Evolutionary conservation across 352 stramenopile species (phyloP), one percentile per base, ranked within the genome.

Genomic region (Pythium chondricola): DNA sequence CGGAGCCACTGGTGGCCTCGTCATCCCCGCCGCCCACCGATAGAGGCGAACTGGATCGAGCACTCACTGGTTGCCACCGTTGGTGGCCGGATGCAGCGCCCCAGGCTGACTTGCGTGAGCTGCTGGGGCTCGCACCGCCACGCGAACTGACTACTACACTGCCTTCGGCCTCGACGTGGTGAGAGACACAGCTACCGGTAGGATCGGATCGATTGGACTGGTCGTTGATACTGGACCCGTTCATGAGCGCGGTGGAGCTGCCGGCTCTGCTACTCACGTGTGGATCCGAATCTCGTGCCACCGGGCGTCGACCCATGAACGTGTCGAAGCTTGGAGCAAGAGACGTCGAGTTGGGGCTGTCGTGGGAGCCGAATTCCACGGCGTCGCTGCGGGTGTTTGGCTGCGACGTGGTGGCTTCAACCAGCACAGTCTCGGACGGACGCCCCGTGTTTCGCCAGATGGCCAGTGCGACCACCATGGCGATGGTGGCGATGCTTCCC

Each of bases 401-500:
- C 21, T 21, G 29, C 2, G 26, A 22, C 32, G 26, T 50, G 26
- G 40, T 26, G 24, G 26, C 9, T 7, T 42, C n/a, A n/a, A n/a
- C n/a, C n/a, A n/a, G n/a, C n/a, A n/a, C n/a, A n/a, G n/a, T n/a
- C n/a, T n/a, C n/a, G n/a, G n/a, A n/a, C n/a, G n/a, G n/a, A n/a
- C n/a, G n/a, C n/a, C n/a, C 26, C 11, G 44, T 60, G 18, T 60
- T 43, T 29, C 39, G 29, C 52, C 52, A 60, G 3, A 60, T 42
- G 4, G 54, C 30, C 6, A 54, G 1, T 7, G 22, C 41, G 11
- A 44, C 27, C 20, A 47, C 31, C 4, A 26, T 16, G 0, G 40
- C 49, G 11, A 45, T 20, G 14, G 14, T 32, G 8, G 24, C 33
- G 33, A 56, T 44, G 13, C 30, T 32, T n/a, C 20, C 39, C 13